Evolutionary conservation across 805 yeast genomes (phyloP).

Genomic region (Ogataea paraovalis): DNA sequence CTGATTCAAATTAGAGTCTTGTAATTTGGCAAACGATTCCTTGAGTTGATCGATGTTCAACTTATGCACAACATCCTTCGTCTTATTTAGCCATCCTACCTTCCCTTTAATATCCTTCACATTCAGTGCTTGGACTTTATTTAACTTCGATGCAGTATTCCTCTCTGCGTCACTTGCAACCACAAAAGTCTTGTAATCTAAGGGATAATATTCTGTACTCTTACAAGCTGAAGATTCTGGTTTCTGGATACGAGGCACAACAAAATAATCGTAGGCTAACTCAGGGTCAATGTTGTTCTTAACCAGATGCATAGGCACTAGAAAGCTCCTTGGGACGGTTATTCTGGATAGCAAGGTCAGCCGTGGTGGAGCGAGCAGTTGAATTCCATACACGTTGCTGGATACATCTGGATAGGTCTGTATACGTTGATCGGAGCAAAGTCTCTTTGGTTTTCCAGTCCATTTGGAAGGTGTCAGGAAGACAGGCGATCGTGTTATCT

Average conservation of each 20-base stretch:
- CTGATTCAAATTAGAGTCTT: not conserved
- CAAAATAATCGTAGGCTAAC: constrained; percentile 5
- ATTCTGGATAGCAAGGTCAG: constrained; percentile 34
- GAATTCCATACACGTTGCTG: constrained; percentile 35
- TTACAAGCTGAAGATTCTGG: not conserved
- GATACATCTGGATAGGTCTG: constrained; percentile 23
- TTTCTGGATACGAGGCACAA: constrained; percentile 12
- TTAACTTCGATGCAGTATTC: not conserved
- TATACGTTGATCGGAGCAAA: constrained; percentile 14
- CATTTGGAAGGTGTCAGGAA: constrained; percentile 24
- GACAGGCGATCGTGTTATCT: constrained; percentile 15
- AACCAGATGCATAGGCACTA: constrained; percentile 31
- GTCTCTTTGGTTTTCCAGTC: constrained; percentile 11
- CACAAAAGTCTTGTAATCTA: not conserved
- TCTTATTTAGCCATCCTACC: not conserved
- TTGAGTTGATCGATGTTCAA: not conserved
- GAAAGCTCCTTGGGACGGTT: constrained; percentile 36
- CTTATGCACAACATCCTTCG: not conserved
- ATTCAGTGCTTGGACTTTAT: not conserved
- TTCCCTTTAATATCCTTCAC: not conserved
- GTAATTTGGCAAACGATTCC: not conserved
- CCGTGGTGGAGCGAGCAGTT: constrained; percentile 42
- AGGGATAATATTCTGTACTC: not conserved
- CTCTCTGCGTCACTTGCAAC: not conserved
- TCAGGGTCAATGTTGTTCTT: constrained; percentile 7